Conservation (phyloP, 75 land plant species). For the Picea glauca region DNA sequence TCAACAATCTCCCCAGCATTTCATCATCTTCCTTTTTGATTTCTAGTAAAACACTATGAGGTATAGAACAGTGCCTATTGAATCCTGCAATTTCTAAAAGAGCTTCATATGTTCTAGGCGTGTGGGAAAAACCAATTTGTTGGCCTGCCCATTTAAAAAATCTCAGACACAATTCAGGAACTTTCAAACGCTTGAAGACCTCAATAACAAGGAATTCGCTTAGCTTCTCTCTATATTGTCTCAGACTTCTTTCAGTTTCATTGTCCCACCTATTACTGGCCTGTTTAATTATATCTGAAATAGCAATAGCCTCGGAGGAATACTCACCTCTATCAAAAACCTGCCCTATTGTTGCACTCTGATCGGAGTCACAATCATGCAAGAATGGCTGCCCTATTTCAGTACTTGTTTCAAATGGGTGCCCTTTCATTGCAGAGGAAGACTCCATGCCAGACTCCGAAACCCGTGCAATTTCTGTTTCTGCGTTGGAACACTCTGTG, state of each 20-base stretch:
- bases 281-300: not conserved
- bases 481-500: too few relatives aligned
- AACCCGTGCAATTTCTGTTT: too few relatives aligned
- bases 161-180: slow-evolving; percentile 41
- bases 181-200: slow-evolving; percentile 33
- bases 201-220: slow-evolving; percentile 43
- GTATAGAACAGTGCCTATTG: slow-evolving; percentile 14
- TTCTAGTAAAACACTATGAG: slow-evolving; percentile 35
- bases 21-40: slow-evolving; percentile 51
- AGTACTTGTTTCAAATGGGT: too few relatives aligned
- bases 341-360: too few relatives aligned
- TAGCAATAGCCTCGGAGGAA: not conserved
- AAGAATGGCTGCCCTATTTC: too few relatives aligned
- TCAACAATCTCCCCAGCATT: slow-evolving; percentile 48
- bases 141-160: slow-evolving; percentile 72
- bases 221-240: slow-evolving; percentile 47
- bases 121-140: slow-evolving; percentile 62
- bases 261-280: not conserved
- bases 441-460: too few relatives aligned
- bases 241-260: slow-evolving; percentile 38
- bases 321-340: too few relatives aligned
- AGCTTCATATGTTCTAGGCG: slow-evolving; percentile 30
- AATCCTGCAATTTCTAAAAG: slow-evolving; percentile 36
- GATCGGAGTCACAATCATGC: too few relatives aligned
- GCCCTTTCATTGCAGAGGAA: too few relatives aligned